Evolutionary conservation across 306 rosid genomes (phyloP).

Genomic region (Inga oerstediana): DNA sequence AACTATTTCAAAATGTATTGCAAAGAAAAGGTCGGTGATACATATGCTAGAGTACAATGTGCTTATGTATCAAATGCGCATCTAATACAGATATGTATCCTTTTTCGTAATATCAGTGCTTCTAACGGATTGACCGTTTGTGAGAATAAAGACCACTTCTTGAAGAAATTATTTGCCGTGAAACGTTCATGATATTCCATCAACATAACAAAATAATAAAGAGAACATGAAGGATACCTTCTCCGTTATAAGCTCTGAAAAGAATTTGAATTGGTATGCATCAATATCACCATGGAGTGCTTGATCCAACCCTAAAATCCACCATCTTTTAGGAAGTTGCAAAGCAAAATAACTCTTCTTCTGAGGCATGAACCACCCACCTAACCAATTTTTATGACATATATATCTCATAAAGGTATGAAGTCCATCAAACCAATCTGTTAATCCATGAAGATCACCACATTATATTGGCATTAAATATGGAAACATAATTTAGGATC

Average conservation of each 20-base stretch:
- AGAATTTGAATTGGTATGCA: constrained; percentile 97
- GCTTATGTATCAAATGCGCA: neutral
- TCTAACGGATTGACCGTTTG: neutral
- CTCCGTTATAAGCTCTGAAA: constrained; percentile 65
- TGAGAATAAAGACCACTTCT: neutral
- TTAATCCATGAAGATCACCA: constrained; percentile 28
- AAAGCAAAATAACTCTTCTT: constrained; percentile 96
- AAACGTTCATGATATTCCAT: constrained; percentile 15
- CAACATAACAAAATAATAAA: constrained; percentile 18
- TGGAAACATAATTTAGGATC: constrained; percentile 5
- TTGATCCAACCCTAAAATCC: constrained; percentile 94
- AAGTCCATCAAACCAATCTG: constrained; percentile 99
- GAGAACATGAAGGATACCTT: constrained; percentile 59
- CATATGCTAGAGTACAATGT: neutral
- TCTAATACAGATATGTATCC: neutral
- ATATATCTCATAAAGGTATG: constrained; percentile 93
- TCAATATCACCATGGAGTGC: constrained; percentile 97
- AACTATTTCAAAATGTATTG: neutral
- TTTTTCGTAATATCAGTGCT: neutral
- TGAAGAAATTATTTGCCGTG: neutral
- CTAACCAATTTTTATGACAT: constrained; percentile 96
- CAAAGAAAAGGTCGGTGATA: neutral
- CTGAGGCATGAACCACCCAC: constrained; percentile 99
- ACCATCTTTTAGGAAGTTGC: constrained; percentile 94
- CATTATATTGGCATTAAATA: neutral